These are phyloP conservation scores for Sonneratia alba DNA, from an alignment of 345 rosid species.

Conservation along the genomic window DNA sequence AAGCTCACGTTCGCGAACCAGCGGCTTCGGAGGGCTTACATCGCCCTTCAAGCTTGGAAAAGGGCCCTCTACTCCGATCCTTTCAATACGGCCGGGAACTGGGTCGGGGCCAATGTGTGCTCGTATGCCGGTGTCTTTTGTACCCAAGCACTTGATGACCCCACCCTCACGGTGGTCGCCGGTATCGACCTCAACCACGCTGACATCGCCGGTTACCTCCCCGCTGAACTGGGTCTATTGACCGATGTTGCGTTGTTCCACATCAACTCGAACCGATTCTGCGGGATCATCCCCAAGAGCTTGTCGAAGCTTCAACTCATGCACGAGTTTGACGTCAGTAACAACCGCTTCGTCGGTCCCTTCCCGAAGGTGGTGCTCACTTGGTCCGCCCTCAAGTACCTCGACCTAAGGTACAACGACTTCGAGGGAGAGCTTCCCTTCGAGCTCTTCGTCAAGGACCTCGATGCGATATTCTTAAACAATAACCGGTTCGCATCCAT, in stretches of 20 bases:
- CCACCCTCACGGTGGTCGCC: constrained; percentile 44
- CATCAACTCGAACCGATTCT: constrained; percentile 61
- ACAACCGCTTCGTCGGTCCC: constrained; percentile 58
- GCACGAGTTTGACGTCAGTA: constrained; percentile 69
- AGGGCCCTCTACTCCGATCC: constrained; percentile 73
- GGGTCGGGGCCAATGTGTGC: constrained; percentile 59
- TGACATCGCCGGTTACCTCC: constrained; percentile 65
- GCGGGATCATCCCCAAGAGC: constrained; percentile 44
- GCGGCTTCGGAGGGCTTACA: constrained; percentile 1
- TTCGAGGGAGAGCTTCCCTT: constrained; percentile 61
- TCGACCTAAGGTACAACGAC: constrained; percentile 65
- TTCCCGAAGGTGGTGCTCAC: constrained; percentile 42
- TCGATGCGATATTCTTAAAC: constrained; percentile 60
- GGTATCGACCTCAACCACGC: constrained; percentile 75
- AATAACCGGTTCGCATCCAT: constrained; percentile 39
- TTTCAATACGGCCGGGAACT: constrained; percentile 30
- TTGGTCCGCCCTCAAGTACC: constrained; percentile 41
- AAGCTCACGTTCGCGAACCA: background rate
- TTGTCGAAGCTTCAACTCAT: constrained; percentile 35
- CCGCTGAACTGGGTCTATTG: constrained; percentile 59
- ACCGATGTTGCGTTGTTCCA: constrained; percentile 68
- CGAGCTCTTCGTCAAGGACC: constrained; percentile 46
- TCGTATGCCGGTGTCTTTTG: constrained; percentile 46
- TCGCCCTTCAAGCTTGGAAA: constrained; percentile 77
- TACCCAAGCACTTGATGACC: constrained; percentile 43